Evolutionary conservation across 495 filamentous ascomycete species (phyloP).

Genomic region (Tuber microsphaerosporum): DNA sequence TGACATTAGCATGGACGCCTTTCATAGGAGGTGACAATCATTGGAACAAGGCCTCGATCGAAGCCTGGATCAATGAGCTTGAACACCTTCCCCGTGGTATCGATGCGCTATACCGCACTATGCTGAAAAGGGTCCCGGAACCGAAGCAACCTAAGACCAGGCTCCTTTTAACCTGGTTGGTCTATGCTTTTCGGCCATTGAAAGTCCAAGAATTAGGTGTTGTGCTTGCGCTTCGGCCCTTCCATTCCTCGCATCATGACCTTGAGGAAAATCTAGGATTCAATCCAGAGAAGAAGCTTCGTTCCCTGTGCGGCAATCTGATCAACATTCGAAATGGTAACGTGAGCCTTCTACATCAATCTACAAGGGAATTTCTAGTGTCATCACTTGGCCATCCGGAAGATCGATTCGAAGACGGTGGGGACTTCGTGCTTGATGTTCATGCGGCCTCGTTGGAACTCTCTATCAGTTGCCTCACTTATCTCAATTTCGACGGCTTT

Average conservation of each 20-base stretch:
- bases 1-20: constrained; percentile 4
- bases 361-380: background rate
- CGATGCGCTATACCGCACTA: constrained; percentile 8
- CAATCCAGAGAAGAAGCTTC: background rate
- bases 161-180: constrained; percentile 8
- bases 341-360: constrained; percentile 2
- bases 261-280: background rate
- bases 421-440: background rate
- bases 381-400: background rate
- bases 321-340: background rate
- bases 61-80: background rate
- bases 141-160: background rate
- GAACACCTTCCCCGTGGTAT: constrained; percentile 8
- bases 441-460: background rate
- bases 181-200: constrained; percentile 12
- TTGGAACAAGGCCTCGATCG: background rate
- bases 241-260: background rate
- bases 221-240: constrained; percentile 7
- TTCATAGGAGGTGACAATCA: background rate
- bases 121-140: constrained; percentile 2
- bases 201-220: constrained; percentile 6
- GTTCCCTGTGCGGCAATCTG: background rate
- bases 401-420: background rate
- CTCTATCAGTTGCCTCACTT: background rate
- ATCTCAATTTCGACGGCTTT: constrained; percentile 4